Conservation (phyloP, 1,284 basidiomycete genomes). For the Papiliotrema nemorosa region DNA sequence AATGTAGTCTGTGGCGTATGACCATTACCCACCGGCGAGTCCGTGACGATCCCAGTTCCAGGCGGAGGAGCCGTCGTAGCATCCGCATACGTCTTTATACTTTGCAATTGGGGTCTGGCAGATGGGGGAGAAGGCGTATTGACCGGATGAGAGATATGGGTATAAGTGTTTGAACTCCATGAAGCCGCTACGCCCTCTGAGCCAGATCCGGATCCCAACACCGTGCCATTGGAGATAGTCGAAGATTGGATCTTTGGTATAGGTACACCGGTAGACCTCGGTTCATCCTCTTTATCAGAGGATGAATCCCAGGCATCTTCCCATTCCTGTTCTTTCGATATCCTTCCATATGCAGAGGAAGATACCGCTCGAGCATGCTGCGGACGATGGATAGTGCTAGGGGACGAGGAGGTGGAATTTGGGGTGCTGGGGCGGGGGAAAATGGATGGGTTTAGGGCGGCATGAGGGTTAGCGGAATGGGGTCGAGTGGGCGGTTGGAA, state of each 20-base stretch:
- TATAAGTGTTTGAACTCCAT: slow-evolving; percentile 33
- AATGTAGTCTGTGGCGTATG: no score
- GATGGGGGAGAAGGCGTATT: slow-evolving; percentile 3
- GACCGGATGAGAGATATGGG: slow-evolving; percentile 23
- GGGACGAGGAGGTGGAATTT: slow-evolving; percentile 2
- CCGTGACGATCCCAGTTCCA: slow-evolving; percentile 25
- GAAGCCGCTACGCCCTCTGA: slow-evolving; percentile 11
- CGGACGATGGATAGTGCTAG: not conserved
- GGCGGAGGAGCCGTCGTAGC: slow-evolving; percentile 28
- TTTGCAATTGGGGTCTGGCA: slow-evolving; percentile 13
- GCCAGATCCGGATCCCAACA: no score
- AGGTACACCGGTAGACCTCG: no score
- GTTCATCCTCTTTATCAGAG: slow-evolving; percentile 69
- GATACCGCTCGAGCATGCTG: not conserved
- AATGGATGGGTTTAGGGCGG: slow-evolving; percentile 25
- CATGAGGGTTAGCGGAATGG: slow-evolving; percentile 42
- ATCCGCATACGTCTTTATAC: slow-evolving; percentile 29
- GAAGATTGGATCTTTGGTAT: no score
- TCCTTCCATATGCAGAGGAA: not conserved
- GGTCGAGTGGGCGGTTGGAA: slow-evolving; percentile 43
- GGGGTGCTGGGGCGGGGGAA: slow-evolving; percentile 21
- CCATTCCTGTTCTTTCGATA: slow-evolving; percentile 59
- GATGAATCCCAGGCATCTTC: slow-evolving; percentile 87
- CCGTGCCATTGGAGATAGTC: no score
- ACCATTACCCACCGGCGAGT: no score